Evolutionary conservation across 2,329 filamentous ascomycete genomes (phyloP), one percentile per base, ranked within the genome.

Genomic region (Endothia cerciana): DNA sequence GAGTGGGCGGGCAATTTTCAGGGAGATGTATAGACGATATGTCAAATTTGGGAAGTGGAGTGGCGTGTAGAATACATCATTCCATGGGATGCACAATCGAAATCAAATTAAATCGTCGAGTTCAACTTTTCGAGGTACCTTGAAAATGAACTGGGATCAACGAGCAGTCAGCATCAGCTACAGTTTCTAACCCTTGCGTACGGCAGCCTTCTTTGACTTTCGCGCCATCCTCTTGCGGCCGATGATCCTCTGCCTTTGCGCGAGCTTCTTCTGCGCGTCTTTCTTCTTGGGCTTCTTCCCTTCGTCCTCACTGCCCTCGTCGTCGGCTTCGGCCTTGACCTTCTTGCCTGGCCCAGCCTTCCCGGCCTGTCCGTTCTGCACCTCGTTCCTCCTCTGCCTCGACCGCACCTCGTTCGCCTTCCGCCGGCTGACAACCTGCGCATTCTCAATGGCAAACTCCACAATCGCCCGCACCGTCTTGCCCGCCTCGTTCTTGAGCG

Each of bases 381-480:
- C 40, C 74, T 75, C 55, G 72, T 73, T 67, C 41, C 45, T 41
- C 51, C 60, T 64, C 51, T 63, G 41, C 40, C 65, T 76, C 63
- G 67, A 68, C 66, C 80, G 80, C 51, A 80, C 77, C 74, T 93
- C 89, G 59, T 81, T 81, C 68, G 89, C 87, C 68, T 83, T 86
- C 63, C 96, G 86, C 69, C 95, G 85, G 71, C 89, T 86, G n/a
- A 99, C 90, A 1, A 99, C 95, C 74, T 97, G 94, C 0, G 93
- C 94, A 73, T 99, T 99, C 79, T 99, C 95, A 76, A 99, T 97
- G 25, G 95, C 93, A 76, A 99, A 99, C 77, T 99, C 96, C 45
- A 94, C 94, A 74, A 99, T 93, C 61, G 99, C 80, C 15, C 95
- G 86, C 78, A 95, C 94, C 76, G 93, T 94, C 79, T 91, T 92